These are phyloP conservation scores for Penicillium nordicum DNA, from an alignment of 2,329 filamentous ascomycete genomes.

Conservation along the genomic window DNA sequence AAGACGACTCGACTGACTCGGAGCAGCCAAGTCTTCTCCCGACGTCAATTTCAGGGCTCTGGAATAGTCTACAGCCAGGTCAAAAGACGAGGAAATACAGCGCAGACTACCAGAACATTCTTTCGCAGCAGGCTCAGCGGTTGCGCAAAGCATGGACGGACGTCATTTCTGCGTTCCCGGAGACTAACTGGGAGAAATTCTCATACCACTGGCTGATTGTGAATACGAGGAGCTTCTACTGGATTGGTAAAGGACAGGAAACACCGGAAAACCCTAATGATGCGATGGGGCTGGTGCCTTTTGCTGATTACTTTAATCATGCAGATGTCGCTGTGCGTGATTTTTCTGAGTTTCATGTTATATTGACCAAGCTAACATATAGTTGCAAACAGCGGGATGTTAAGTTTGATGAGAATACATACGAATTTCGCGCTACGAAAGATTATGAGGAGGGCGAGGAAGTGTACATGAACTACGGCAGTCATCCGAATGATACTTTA, in stretches of 20 bases:
- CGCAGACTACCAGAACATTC: constrained; percentile 35
- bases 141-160: constrained; percentile 50
- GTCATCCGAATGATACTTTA: constrained; percentile 44
- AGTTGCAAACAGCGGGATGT: constrained; percentile 35
- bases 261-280: constrained; percentile 41
- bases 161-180: constrained; percentile 45
- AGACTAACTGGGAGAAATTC: constrained; percentile 44
- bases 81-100: constrained; percentile 29
- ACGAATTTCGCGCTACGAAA: constrained; percentile 36
- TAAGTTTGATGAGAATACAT: constrained; percentile 34
- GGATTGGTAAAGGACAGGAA: constrained; percentile 44
- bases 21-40: constrained; percentile 27
- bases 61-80: constrained; percentile 29
- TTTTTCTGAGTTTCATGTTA: not conserved
- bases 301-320: constrained; percentile 50
- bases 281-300: constrained; percentile 46
- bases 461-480: constrained; percentile 45
- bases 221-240: constrained; percentile 60
- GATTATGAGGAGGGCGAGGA: constrained; percentile 41
- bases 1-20: constrained; percentile 6
- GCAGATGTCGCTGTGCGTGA: constrained; percentile 39
- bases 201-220: constrained; percentile 60
- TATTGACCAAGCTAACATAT: not conserved
- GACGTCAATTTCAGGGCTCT: constrained; percentile 38
- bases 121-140: constrained; percentile 53